Conservation (phyloP, 208 protist genomes). For the Vickermania spadyakhi region DNA sequence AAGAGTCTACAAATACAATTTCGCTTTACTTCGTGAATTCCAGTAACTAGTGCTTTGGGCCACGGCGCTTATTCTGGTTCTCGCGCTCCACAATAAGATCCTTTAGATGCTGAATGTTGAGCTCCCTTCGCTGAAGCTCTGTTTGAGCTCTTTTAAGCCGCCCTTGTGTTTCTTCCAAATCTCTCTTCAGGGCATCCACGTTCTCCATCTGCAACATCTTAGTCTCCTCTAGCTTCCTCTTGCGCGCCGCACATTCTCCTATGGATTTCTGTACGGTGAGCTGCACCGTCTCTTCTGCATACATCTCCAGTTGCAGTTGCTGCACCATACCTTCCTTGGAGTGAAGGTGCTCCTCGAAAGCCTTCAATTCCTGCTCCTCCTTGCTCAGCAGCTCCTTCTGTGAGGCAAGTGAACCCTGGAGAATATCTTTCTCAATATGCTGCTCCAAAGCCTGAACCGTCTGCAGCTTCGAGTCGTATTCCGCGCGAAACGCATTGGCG, state of each 20-base stretch:
- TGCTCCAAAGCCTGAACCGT: conserved; percentile 9
- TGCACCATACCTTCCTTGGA: not conserved
- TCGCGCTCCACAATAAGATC: conserved; percentile 17
- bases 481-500: conserved; percentile 8
- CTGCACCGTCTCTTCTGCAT: conserved; percentile 7
- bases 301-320: conserved; percentile 8
- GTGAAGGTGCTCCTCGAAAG: not conserved
- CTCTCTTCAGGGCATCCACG: conserved; percentile 33
- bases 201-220: conserved; percentile 55
- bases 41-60: not conserved
- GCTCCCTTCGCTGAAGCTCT: conserved; percentile 25
- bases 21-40: too few species aligned
- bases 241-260: conserved; percentile 15
- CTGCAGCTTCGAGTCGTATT: conserved; percentile 3
- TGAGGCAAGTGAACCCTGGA: conserved; percentile 3
- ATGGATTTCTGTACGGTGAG: conserved; percentile 4
- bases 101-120: conserved; percentile 21
- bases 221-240: conserved; percentile 23
- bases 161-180: conserved; percentile 21
- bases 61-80: not conserved
- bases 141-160: conserved; percentile 11
- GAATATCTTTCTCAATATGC: not conserved
- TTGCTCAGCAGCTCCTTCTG: not conserved
- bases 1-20: too few species aligned
- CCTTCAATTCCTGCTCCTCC: conserved; percentile 6